These are phyloP conservation scores for Apophysomyces trapeziformis DNA, from an alignment of 371 early-diverging fungal genomes.

Conservation along the genomic window DNA sequence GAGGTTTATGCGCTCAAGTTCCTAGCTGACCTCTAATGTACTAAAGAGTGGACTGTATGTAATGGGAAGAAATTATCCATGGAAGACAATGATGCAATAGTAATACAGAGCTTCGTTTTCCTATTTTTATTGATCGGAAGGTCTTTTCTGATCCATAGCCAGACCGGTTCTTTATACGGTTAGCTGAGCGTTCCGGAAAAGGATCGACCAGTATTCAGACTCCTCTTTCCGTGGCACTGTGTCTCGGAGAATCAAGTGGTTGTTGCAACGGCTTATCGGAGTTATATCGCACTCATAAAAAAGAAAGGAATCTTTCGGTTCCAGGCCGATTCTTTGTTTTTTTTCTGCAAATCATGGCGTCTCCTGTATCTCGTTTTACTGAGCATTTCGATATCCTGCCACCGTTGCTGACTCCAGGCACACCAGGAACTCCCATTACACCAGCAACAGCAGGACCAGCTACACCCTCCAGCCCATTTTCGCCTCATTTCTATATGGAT, in stretches of 20 bases:
- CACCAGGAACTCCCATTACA: slow-evolving; percentile 95
- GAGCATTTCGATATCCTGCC: slow-evolving; percentile 22
- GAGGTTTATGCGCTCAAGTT: no score
- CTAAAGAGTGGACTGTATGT: no score
- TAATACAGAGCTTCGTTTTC: no score
- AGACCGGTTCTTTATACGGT: no score
- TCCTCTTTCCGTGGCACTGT: background rate
- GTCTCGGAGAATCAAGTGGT: background rate
- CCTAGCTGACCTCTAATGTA: no score
- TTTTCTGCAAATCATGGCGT: slow-evolving; percentile 8
- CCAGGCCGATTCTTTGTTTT: background rate
- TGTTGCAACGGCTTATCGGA: background rate
- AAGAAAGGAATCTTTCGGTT: background rate
- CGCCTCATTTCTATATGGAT: background rate
- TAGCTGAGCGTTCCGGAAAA: no score
- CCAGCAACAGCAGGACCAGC: slow-evolving; percentile 96
- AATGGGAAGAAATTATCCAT: no score
- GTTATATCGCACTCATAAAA: background rate
- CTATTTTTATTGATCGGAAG: no score
- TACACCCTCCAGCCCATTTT: slow-evolving; percentile 66
- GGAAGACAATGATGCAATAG: no score
- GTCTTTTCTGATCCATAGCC: no score
- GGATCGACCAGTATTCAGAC: no score
- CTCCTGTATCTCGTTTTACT: slow-evolving; percentile 24
- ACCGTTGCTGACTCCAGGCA: slow-evolving; percentile 77